Percentiles rank a stretch among this genome's conserved stretches.
Conservation (phyloP, 345 rosid species). For the Ailanthus altissimus region DNA sequence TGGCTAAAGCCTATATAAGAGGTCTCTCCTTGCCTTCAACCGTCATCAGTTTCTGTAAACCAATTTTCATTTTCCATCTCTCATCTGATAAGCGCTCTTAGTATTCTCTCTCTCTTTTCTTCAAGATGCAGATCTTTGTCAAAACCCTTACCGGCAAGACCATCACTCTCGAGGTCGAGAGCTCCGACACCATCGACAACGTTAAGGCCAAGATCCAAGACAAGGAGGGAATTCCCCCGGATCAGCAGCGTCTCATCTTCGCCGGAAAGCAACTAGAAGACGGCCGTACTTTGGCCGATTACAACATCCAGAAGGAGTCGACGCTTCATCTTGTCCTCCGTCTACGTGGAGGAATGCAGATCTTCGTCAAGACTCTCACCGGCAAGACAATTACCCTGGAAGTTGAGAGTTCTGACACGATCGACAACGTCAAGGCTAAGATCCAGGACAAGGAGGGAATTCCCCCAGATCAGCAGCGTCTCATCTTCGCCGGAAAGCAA, state of each 20-base stretch:
- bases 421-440: constrained; percentile 23
- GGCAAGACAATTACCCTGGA: constrained; percentile 21
- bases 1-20: too few species aligned
- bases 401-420: constrained; percentile 20
- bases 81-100: too few species aligned
- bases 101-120: background rate
- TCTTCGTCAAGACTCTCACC: constrained; percentile 21
- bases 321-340: constrained; percentile 18
- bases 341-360: constrained; percentile 22
- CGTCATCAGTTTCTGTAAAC: too few species aligned
- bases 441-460: constrained; percentile 24
- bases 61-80: too few species aligned
- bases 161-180: constrained; percentile 16
- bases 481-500: constrained; percentile 23
- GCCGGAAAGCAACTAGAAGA: constrained; percentile 20
- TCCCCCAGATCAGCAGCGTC: constrained; percentile 17
- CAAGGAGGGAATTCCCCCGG: constrained; percentile 22
- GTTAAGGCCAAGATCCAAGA: constrained; percentile 25
- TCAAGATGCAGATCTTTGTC: constrained; percentile 25
- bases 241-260: constrained; percentile 17
- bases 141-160: constrained; percentile 21
- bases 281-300: constrained; percentile 23
- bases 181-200: constrained; percentile 22
- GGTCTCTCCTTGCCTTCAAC: too few species aligned
- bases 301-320: constrained; percentile 18